Percentiles rank a stretch among this genome's conserved stretches.
phyloP scores from a whole-genome alignment of 2,329 filamentous ascomycete species.

The Curvularia sp. region DNA sequence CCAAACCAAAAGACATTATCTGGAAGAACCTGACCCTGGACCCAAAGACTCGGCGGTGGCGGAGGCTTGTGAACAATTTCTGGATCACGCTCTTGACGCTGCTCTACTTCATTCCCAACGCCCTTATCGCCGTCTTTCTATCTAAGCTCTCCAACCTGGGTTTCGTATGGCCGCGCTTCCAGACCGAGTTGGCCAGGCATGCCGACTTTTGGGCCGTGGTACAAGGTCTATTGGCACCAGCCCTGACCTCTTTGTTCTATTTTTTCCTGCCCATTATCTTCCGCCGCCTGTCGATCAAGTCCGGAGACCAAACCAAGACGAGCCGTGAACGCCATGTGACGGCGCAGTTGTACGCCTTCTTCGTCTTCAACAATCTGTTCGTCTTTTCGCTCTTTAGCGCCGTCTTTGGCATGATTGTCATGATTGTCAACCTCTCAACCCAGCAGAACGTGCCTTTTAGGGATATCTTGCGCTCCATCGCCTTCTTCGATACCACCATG shows the following conservation, averaged over 20 bases:
- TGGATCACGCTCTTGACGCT: constrained; percentile 84
- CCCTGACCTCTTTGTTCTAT: constrained; percentile 86
- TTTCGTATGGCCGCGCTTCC: constrained; percentile 78
- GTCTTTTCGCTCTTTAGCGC: constrained; percentile 93
- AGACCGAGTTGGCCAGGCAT: constrained; percentile 67
- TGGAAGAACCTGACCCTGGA: constrained; percentile 90
- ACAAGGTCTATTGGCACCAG: constrained; percentile 90
- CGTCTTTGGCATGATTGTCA: constrained; percentile 74
- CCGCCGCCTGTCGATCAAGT: constrained; percentile 80
- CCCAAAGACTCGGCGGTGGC: constrained; percentile 72
- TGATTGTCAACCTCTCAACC: constrained; percentile 66
- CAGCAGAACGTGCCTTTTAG: constrained; percentile 64
- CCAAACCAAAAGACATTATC: constrained; percentile 88
- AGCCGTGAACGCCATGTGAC: constrained; percentile 90
- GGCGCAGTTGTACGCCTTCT: constrained; percentile 91
- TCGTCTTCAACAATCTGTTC: constrained; percentile 95
- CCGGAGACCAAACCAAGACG: constrained; percentile 90
- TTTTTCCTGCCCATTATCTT: constrained; percentile 89
- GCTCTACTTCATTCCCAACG: constrained; percentile 90
- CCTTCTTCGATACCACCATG: constrained; percentile 71
- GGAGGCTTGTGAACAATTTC: constrained; percentile 78
- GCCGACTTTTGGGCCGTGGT: constrained; percentile 80
- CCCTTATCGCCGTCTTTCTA: constrained; percentile 91
- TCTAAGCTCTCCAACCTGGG: constrained; percentile 84
- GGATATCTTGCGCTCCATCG: constrained; percentile 68